phyloP scores from a whole-genome alignment of 192 early-diverging fungal species.

The Chytriomyces confervae region DNA sequence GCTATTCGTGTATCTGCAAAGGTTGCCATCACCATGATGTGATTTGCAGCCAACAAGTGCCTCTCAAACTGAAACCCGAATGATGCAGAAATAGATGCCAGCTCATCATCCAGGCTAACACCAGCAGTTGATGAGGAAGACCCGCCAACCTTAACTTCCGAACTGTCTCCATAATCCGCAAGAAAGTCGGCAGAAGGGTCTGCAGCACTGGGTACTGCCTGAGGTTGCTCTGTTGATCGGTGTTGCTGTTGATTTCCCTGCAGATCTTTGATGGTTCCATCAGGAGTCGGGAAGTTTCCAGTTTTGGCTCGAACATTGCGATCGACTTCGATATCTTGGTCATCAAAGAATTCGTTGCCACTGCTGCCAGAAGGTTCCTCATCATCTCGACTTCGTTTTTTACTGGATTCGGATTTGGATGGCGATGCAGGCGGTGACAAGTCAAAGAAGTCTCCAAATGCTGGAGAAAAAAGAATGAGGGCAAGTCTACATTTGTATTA shows the following conservation, averaged over 20 bases:
- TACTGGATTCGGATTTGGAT: not conserved
- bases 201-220: too few relatives aligned
- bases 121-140: not conserved
- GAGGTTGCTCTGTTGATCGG: not conserved
- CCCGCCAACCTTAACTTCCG: too few relatives aligned
- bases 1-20: conserved; percentile 4
- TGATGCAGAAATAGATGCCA: not conserved
- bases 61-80: conserved; percentile 16
- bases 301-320: not conserved
- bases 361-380: not conserved
- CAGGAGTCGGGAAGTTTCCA: not conserved
- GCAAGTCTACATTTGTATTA: not conserved
- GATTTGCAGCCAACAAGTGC: not conserved
- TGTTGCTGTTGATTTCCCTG: not conserved
- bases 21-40: conserved; percentile 15
- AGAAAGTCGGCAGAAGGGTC: too few relatives aligned
- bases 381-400: not conserved
- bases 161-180: too few relatives aligned
- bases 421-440: conserved; percentile 4
- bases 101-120: conserved; percentile 17
- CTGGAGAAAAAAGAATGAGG: not conserved
- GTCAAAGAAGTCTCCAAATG: conserved; percentile 2
- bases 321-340: too few relatives aligned
- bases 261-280: not conserved
- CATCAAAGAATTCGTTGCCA: not conserved